Evolutionary conservation across 148 eudicot species (phyloP).

Genomic region (Persicaria tinctoria): DNA sequence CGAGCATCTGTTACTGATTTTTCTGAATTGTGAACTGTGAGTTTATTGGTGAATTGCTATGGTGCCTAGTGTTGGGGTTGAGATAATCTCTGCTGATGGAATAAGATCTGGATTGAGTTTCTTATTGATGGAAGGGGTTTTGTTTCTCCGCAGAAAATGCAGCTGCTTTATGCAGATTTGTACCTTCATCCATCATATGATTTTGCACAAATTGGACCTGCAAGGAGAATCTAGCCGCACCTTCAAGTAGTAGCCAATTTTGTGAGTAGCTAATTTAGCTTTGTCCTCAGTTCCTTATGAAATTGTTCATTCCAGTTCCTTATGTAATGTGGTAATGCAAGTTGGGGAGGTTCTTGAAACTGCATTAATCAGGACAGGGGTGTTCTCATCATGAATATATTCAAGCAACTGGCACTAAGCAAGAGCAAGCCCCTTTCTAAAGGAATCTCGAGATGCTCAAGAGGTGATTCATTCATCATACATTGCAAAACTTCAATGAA

Average conservation of each 20-base stretch:
- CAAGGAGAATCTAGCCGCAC: too few relatives aligned
- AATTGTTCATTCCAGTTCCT: not conserved
- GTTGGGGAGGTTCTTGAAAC: constrained; percentile 1
- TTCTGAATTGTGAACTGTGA: not conserved
- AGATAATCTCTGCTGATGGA: not conserved
- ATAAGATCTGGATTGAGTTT: not conserved
- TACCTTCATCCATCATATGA: too few relatives aligned
- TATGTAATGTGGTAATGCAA: not conserved
- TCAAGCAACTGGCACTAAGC: constrained; percentile 36
- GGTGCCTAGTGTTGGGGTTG: not conserved
- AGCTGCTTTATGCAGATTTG: too few relatives aligned
- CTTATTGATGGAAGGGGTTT: not conserved
- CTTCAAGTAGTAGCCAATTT: not conserved
- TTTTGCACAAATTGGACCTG: too few relatives aligned
- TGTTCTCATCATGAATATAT: constrained; percentile 33
- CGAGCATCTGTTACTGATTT: too few relatives aligned
- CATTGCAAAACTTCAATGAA: not conserved
- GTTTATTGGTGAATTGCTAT: not conserved
- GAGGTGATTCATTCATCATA: constrained; percentile 30
- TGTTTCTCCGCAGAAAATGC: not conserved
- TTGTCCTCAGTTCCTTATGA: not conserved
- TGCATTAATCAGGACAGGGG: not conserved
- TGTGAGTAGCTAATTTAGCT: not conserved
- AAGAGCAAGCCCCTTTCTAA: constrained; percentile 24
- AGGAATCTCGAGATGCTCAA: constrained; percentile 19